Conservation (phyloP, 768 basidiomycete species). For the Termitomyces sp. region DNA sequence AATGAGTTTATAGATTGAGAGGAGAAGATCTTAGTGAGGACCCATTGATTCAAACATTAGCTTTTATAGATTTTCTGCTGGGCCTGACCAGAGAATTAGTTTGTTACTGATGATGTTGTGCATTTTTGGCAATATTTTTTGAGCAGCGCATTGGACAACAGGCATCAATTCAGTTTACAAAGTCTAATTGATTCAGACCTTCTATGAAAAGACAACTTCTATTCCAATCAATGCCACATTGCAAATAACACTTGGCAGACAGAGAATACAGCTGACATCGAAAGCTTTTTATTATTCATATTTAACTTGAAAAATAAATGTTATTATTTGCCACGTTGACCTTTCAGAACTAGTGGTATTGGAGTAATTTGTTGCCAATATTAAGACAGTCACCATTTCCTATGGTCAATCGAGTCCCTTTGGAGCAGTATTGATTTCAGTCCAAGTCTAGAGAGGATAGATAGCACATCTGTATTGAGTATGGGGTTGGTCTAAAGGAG, state of each 20-base stretch:
- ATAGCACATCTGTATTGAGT: too few relatives aligned
- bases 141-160: not conserved
- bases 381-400: too few relatives aligned
- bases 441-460: too few relatives aligned
- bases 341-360: too few relatives aligned
- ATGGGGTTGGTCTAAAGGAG: too few relatives aligned
- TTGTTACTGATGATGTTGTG: slow-evolving; percentile 19
- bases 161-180: not conserved
- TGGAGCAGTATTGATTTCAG: not conserved
- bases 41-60: not conserved
- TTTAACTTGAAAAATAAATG: too few relatives aligned
- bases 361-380: too few relatives aligned
- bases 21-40: not conserved
- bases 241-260: not conserved
- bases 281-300: not conserved
- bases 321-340: too few relatives aligned
- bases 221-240: slow-evolving; percentile 2
- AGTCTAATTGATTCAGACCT: not conserved
- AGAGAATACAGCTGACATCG: not conserved
- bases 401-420: too few relatives aligned
- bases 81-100: not conserved
- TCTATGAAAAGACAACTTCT: not conserved
- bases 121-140: not conserved
- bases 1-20: too few relatives aligned
- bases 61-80: slow-evolving; percentile 13